These are phyloP conservation scores for Acidiella bohemica DNA, from an alignment of 495 filamentous ascomycete genomes.

Conservation along the genomic window DNA sequence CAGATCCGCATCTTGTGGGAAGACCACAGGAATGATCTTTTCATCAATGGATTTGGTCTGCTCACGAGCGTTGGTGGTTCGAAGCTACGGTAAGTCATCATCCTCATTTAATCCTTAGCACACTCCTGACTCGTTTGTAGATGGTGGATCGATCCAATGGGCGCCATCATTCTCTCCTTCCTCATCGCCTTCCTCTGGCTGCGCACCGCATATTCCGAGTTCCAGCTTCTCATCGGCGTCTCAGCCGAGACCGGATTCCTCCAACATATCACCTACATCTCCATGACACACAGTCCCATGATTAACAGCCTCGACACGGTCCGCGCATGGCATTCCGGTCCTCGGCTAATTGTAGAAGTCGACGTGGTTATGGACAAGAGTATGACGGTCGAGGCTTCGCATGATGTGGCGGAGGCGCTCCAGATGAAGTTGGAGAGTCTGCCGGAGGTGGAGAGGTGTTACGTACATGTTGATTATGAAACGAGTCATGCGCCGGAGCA, in stretches of 20 bases:
- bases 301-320: conserved; percentile 89
- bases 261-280: conserved; percentile 93
- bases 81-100: too few species aligned
- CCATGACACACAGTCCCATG: conserved; percentile 72
- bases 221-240: conserved; percentile 79
- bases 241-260: conserved; percentile 73
- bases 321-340: conserved; percentile 80
- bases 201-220: conserved; percentile 74
- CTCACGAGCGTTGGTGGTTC: conserved; percentile 78
- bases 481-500: conserved; percentile 80
- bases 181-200: conserved; percentile 70
- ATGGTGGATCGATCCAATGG: conserved; percentile 95
- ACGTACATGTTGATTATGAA: conserved; percentile 97
- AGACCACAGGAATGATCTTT: conserved; percentile 35
- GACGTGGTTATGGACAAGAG: conserved; percentile 30
- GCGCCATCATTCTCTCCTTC: conserved; percentile 69
- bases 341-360: conserved; percentile 54
- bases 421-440: conserved; percentile 90
- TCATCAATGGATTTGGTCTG: conserved; percentile 63
- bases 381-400: conserved; percentile 53
- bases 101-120: too few species aligned
- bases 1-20: conserved; percentile 84
- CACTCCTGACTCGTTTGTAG: too few species aligned
- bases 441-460: conserved; percentile 84
- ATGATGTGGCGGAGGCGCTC: conserved; percentile 87